Evolutionary conservation across 169 alveolate genomes (phyloP), one percentile per base, ranked within the genome.

Genomic region (Babesia gibsoni): DNA sequence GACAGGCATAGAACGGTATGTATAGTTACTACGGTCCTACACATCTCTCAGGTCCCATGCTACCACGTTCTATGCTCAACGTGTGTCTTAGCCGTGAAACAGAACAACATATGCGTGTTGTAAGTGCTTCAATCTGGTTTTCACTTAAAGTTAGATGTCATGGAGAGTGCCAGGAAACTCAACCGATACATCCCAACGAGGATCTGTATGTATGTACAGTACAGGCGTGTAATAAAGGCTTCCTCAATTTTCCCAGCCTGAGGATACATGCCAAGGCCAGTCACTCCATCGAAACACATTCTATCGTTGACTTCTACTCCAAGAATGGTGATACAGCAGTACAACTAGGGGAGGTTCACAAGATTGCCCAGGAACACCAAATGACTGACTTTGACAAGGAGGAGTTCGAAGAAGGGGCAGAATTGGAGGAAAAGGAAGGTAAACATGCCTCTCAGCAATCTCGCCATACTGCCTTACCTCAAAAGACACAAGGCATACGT

Each of bases 141-240:
- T 9, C 1, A 12, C 3, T 20, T 9, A 10, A 3, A 10, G 20
- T 16, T 45, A 78, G 87, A 45, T 78, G 87, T 48, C 39, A 78
- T 14, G 42, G 53, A 5, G 16, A 25, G 4, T 52, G 66, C 18
- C 68, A 56, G 33, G 52, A 29, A 18, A 37, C 58, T 6, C 70
- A 68, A 18, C 72, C 52, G 7, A 5, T 78, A 37, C 87, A 78
- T 56, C 87, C 83, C 22, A 78, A 78, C 25, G 87, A 78, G 9
- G 50, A 7, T 5, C 3, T 78, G 29, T 41, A 54, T 25, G 20
- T 78, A 0, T 78, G 87, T 52, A 66, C 87, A 22, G 56, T 30
- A 22, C 36, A 10, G 3, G 67, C 56, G 18, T 78, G 87, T 68
- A 56, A 61, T 29, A 32, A 36, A 23, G 82, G 70, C 16, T 78